A percentile compares a stretch with the other conserved stretches of the same genome.
Conservation (phyloP, 148 eudicot genomes). For the Amaranthus cruentus region DNA sequence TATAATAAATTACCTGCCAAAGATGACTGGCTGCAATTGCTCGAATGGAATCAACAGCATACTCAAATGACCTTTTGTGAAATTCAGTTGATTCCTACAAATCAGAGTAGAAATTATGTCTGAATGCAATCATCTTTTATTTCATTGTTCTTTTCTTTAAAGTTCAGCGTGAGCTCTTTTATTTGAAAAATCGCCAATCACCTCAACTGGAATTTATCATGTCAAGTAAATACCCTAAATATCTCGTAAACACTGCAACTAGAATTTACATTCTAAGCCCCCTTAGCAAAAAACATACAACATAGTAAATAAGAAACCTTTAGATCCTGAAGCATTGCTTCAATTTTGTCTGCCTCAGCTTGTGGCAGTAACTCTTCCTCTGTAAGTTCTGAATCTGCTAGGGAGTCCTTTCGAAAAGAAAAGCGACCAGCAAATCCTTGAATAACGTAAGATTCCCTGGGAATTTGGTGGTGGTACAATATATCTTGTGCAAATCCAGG, state of each 20-base stretch:
- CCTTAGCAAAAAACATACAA: conserved; percentile 1
- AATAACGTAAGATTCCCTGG: conserved; percentile 52
- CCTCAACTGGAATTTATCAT: background rate
- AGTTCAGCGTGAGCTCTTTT: background rate
- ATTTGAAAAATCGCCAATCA: background rate
- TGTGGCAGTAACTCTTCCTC: conserved; percentile 90
- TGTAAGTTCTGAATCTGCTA: conserved; percentile 34
- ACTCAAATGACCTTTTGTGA: conserved; percentile 94
- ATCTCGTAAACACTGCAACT: background rate
- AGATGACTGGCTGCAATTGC: conserved; percentile 91
- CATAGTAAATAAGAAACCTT: conserved; percentile 49
- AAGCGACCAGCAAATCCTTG: conserved; percentile 40
- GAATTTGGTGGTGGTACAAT: conserved; percentile 50
- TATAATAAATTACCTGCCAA: conserved; percentile 66
- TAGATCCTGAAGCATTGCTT: conserved; percentile 72
- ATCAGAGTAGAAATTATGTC: background rate
- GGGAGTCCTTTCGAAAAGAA: conserved; percentile 46
- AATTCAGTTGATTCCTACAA: conserved; percentile 92
- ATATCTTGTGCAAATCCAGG: conserved; percentile 56
- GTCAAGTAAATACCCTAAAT: background rate
- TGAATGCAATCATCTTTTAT: background rate
- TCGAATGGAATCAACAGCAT: conserved; percentile 77
- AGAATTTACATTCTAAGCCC: background rate
- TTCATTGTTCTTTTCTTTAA: background rate
- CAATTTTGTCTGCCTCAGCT: conserved; percentile 89